Base-by-base conservation (phyloP, 176 grass and related monocot genomes). In the Guadua angustifolia region DNA sequence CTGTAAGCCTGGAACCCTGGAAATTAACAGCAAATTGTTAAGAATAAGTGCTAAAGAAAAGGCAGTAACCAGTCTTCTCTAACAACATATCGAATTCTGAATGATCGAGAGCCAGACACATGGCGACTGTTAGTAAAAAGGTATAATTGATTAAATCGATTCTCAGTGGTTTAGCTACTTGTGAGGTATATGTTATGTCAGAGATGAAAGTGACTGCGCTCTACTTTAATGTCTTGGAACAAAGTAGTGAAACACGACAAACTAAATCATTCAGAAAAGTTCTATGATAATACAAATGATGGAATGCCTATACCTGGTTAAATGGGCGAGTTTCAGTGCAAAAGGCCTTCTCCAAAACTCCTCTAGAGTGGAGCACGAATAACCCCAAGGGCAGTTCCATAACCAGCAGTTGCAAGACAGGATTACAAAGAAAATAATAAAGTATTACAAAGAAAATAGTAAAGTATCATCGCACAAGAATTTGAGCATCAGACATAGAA, bases 321-420 rank as follows among this genome's bases (percentile, higher is more conserved):
- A 98, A 98, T 75, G 95, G 95, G 3, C 95, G 89, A 61, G 95
- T 95, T 93, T 98, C 93, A 21, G 95, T 98, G 89, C 95, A 98
- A 73, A 92, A 98, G 24, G 95, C 91, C 83, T 88, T 89, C 33
- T 95, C 87, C 75, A 98, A 74, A 83, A 82, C 66, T 66, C 91
- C 93, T 80, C 58, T 69, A 55, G 80, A 76, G 81, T 95, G 91
- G 89, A 84, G 95, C 72, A 21, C 95, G 95, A 86, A 98, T 90
- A 50, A 95, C 87, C 39, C 95, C 93, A 39, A 98, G 88, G 25
- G 95, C 95, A 86, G 95, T 95, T 85, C 95, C 95, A 79, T 95
- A 98, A 58, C 95, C 95, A 90, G 95, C 95, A 83, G 95, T 98
- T 56, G 95, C 95, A 53, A 98, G 91, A 83, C 95, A 95, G 66